phyloP scores from a whole-genome alignment of 1,284 basidiomycete genomes.

The Sporisorium exsertum region DNA sequence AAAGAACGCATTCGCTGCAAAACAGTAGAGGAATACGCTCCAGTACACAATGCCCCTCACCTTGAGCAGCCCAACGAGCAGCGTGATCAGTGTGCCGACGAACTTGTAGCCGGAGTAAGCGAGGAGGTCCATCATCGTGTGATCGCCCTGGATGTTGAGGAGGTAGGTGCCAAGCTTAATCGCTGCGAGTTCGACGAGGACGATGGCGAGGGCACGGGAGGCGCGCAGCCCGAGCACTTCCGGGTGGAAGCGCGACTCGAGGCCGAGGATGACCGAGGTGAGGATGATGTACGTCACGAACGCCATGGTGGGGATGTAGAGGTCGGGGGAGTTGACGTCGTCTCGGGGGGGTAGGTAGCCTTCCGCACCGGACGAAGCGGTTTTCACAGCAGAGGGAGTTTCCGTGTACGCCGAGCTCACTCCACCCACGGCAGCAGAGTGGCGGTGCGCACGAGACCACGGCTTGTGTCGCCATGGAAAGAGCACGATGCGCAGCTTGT shows the following conservation, averaged over 20 bases:
- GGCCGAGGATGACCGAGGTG: constrained; percentile 81
- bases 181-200: constrained; percentile 79
- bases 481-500: constrained; percentile 87
- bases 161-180: constrained; percentile 92
- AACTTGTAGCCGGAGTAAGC: constrained; percentile 97
- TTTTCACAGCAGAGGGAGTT: constrained; percentile 19
- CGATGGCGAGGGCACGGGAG: constrained; percentile 76
- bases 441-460: constrained; percentile 64
- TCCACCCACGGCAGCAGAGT: constrained; percentile 32
- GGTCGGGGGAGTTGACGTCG: constrained; percentile 93
- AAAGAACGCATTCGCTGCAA: constrained; percentile 93
- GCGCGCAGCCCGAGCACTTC: constrained; percentile 88
- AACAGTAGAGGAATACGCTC: constrained; percentile 82
- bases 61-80: constrained; percentile 54
- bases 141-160: constrained; percentile 82
- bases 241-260: constrained; percentile 86
- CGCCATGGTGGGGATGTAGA: constrained; percentile 97
- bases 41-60: constrained; percentile 76
- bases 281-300: constrained; percentile 95
- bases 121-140: constrained; percentile 74
- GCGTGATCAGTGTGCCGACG: constrained; percentile 72
- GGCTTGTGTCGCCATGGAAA: constrained; percentile 89
- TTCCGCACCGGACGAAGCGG: constrained; percentile 31
- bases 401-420: constrained; percentile 37
- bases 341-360: constrained; percentile 86